Conservation (phyloP, 2,329 filamentous ascomycete species). For the Zarea fungicola region DNA sequence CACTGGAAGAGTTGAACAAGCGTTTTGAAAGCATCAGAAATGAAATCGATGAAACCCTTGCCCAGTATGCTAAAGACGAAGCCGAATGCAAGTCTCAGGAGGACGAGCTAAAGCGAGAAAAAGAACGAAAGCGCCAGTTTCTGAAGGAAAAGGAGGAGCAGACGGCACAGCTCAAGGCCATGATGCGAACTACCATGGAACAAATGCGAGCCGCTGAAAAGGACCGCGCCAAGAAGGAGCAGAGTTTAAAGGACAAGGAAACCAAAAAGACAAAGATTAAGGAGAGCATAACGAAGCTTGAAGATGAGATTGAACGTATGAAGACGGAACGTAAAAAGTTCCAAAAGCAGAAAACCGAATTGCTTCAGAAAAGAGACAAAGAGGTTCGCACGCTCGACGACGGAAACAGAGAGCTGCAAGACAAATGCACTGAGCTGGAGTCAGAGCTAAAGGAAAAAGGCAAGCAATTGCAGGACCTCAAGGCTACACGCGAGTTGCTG, state of each 20-base stretch:
- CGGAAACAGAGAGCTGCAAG: conserved; percentile 56
- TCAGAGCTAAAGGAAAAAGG: conserved; percentile 62
- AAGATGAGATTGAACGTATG: conserved; percentile 58
- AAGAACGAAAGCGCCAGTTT: conserved; percentile 69
- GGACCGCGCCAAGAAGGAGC: conserved; percentile 73
- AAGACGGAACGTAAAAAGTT: conserved; percentile 49
- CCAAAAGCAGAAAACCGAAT: conserved; percentile 45
- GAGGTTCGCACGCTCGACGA: conserved; percentile 48
- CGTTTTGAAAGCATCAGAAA: conserved; percentile 73
- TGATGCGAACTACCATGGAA: conserved; percentile 74
- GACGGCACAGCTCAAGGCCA: conserved; percentile 75
- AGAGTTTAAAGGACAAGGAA: conserved; percentile 61
- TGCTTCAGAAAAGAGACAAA: conserved; percentile 46
- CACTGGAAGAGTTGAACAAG: conserved; percentile 72
- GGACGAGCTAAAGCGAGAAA: conserved; percentile 67
- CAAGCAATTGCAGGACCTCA: conserved; percentile 68
- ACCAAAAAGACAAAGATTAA: conserved; percentile 63
- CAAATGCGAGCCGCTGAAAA: conserved; percentile 77
- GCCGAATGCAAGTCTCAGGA: conserved; percentile 63
- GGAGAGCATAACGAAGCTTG: conserved; percentile 65
- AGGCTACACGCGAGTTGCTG: conserved; percentile 62
- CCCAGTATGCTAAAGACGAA: conserved; percentile 65
- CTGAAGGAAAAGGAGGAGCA: conserved; percentile 88
- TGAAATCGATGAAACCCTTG: conserved; percentile 75
- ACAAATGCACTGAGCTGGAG: conserved; percentile 61